These are phyloP conservation scores for Globisporangium polare DNA, from an alignment of 352 stramenopile species.

Conservation along the genomic window DNA sequence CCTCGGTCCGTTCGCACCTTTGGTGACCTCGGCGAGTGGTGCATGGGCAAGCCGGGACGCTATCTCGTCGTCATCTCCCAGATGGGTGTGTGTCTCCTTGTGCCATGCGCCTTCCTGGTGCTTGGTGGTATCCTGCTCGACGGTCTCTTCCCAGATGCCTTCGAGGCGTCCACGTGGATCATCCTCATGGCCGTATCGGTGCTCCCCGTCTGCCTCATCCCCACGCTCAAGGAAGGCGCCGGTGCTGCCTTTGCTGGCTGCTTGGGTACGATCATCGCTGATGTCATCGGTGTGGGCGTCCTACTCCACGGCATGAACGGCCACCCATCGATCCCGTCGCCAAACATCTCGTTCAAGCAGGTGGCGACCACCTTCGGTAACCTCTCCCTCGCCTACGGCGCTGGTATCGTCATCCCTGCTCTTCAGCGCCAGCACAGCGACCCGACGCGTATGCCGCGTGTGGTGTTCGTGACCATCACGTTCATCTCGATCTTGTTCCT, in stretches of 20 bases:
- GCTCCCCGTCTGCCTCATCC: too few relatives aligned
- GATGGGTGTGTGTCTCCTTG: too few relatives aligned
- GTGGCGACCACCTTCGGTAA: slow-evolving; percentile 49
- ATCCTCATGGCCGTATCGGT: too few relatives aligned
- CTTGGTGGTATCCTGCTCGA: too few relatives aligned
- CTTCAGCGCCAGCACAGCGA: slow-evolving; percentile 50
- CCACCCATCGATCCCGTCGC: slow-evolving; percentile 31
- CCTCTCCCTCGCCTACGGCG: slow-evolving; percentile 42
- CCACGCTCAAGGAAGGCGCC: slow-evolving; percentile 47
- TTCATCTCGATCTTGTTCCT: slow-evolving; percentile 50
- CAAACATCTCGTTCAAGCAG: slow-evolving; percentile 37
- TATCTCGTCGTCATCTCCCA: too few relatives aligned
- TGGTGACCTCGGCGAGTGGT: too few relatives aligned
- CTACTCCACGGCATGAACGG: slow-evolving; percentile 44
- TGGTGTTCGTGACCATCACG: slow-evolving; percentile 44
- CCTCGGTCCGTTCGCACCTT: too few relatives aligned
- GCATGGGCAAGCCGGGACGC: too few relatives aligned
- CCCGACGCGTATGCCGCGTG: slow-evolving; percentile 43
- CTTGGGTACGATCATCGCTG: slow-evolving; percentile 47
- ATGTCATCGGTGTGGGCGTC: slow-evolving; percentile 32
- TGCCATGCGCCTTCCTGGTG: too few relatives aligned
- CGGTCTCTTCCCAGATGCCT: too few relatives aligned
- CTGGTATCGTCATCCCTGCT: slow-evolving; percentile 47
- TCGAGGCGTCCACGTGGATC: too few relatives aligned
- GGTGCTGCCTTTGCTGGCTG: slow-evolving; percentile 37